Evolutionary conservation across 495 filamentous ascomycete species (phyloP), one percentile per base, ranked within the genome.

Genomic region (Xanthoparmelia taractica): DNA sequence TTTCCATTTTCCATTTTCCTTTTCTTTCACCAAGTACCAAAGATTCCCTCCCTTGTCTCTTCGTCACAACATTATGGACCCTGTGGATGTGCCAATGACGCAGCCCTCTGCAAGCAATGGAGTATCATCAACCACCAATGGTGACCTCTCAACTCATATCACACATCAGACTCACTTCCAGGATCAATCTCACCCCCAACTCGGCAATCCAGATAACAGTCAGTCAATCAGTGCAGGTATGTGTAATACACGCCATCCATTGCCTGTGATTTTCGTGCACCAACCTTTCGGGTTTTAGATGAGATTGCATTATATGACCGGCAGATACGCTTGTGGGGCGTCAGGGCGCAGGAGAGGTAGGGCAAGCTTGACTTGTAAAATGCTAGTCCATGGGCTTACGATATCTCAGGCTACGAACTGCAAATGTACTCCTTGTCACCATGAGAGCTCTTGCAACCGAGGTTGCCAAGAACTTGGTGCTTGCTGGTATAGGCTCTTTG

Each of bases 231-330:
- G 78, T 57, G 78, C 82, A 64, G 82, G 82, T 82, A 72, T 56
- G 73, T 34, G 4, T 54, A 33, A 33, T 8, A 41, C 20, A 20
- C 29, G 5, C 47, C 27, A 50, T 40, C 8, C 52, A 7, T 40
- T 40, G 17, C 12, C 63, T n/a, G 34, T 20, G 10, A 37, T 7
- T 15, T 18, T 12, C 1, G 17, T 52, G 20, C 29, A 58, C 56
- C 50, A 33, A 66, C 15, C 10, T 23, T 10, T 37, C 41, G 31
- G 5, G 25, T n/a, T 27, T 17, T 52, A 95, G 94, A 96, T 76
- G 94, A 98, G 71, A 96, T 97, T 70, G 95, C 95, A 43, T 84
- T 98, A 29, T 98, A 98, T 75, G 94, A 98, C 74, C 87, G 94
- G 27, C 94, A 98, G 74, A 96, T 97, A 70, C 89, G 94, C n/a